Percentiles rank a stretch among this genome's conserved stretches.
Conservation (phyloP, 108 stramenopile genomes). For the Cyclotella choctawhatcheeana region DNA sequence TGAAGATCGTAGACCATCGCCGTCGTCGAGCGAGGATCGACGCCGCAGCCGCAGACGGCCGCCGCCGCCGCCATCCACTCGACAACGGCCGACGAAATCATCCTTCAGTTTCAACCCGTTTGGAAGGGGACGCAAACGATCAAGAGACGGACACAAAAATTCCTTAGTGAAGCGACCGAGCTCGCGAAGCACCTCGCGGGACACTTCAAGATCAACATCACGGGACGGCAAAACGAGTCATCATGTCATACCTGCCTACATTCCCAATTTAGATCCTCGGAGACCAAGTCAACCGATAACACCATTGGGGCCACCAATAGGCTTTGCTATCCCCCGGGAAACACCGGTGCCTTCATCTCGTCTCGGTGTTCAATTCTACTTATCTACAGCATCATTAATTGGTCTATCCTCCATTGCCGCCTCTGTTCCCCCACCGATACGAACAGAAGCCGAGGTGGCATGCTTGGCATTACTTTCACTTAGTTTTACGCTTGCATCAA, state of each 20-base stretch:
- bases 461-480: neutral
- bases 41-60: neutral
- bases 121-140: neutral
- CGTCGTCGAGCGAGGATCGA: neutral
- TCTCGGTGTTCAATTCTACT: constrained; percentile 3
- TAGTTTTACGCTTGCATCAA: neutral
- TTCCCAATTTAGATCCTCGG: neutral
- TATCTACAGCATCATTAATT: neutral
- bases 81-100: neutral
- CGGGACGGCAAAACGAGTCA: neutral
- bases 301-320: neutral
- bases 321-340: neutral
- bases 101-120: neutral
- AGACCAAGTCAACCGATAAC: neutral
- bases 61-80: neutral
- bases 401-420: neutral
- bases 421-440: neutral
- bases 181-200: neutral
- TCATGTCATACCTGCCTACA: neutral
- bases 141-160: neutral
- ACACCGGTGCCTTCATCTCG: constrained; percentile 5
- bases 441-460: neutral
- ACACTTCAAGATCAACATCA: neutral
- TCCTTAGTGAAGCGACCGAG: neutral
- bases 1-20: neutral